Percentiles rank a stretch among this genome's conserved stretches.
These are phyloP conservation scores for Pleurotus salmoneostramineus DNA, from an alignment of 768 basidiomycete genomes.

Conservation along the genomic window DNA sequence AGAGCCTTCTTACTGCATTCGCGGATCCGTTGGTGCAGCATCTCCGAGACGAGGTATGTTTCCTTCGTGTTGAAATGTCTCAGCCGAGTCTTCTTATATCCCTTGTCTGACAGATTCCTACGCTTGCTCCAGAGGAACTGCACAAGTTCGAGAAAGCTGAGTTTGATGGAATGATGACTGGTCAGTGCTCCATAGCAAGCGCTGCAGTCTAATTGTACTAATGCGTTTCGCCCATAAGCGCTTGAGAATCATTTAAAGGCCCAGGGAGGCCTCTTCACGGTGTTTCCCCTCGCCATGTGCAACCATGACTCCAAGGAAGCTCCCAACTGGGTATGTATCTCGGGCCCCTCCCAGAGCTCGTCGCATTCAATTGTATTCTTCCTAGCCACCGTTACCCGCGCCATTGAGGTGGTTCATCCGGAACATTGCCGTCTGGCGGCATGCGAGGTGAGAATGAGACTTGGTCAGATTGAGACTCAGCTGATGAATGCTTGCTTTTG, in stretches of 20 bases:
- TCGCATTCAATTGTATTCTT: too few relatives aligned
- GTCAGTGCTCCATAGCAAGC: neutral
- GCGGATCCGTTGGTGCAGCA: constrained; percentile 18
- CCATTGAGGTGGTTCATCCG: constrained; percentile 17
- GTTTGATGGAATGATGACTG: neutral
- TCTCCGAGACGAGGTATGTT: constrained; percentile 21
- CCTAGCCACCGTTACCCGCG: constrained; percentile 15
- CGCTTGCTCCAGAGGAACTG: neutral
- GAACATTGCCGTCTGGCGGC: constrained; percentile 12
- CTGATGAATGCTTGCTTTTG: neutral
- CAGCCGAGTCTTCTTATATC: neutral
- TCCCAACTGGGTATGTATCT: constrained; percentile 17
- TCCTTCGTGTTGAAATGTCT: neutral
- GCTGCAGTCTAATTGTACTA: neutral
- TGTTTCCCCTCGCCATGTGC: constrained; percentile 16
- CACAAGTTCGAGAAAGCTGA: neutral
- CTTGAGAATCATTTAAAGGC: constrained; percentile 18
- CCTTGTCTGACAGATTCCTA: neutral
- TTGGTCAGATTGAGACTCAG: too few relatives aligned
- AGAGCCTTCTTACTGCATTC: constrained; percentile 16
- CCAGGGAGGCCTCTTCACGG: constrained; percentile 9
- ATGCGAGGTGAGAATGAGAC: constrained; percentile 17
- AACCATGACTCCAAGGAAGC: constrained; percentile 16
- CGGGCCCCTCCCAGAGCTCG: neutral
- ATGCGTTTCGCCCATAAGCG: constrained; percentile 3